These are phyloP conservation scores for Aspergillus phoenicis DNA, from an alignment of 2,329 filamentous ascomycete genomes.

Conservation along the genomic window DNA sequence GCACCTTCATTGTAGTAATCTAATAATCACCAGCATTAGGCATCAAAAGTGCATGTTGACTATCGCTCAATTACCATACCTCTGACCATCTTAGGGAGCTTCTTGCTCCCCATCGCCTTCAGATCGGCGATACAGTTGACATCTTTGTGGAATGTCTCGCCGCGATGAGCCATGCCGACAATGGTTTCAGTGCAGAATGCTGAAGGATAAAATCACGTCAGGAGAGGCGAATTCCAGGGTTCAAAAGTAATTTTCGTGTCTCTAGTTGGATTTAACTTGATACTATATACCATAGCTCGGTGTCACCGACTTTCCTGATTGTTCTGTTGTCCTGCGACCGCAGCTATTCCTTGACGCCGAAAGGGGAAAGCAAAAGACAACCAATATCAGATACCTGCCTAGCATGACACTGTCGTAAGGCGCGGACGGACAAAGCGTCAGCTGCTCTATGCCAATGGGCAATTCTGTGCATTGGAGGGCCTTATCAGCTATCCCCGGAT, in stretches of 20 bases:
- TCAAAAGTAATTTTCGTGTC: too few relatives aligned
- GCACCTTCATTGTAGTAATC: constrained; percentile 63
- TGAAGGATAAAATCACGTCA: too few relatives aligned
- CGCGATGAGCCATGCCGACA: constrained; percentile 35
- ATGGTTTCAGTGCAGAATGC: not conserved
- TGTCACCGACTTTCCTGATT: too few relatives aligned
- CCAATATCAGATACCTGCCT: too few relatives aligned
- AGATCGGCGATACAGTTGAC: constrained; percentile 43
- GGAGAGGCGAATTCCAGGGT: too few relatives aligned
- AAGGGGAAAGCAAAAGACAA: too few relatives aligned
- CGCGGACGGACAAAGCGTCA: too few relatives aligned
- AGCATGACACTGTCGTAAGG: too few relatives aligned
- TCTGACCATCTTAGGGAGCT: constrained; percentile 44
- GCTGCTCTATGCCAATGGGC: not conserved
- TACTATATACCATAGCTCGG: not conserved
- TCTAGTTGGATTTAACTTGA: too few relatives aligned
- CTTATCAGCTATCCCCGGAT: not conserved
- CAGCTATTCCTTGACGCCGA: too few relatives aligned
- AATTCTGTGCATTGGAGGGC: not conserved
- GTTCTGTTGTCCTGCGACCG: too few relatives aligned
- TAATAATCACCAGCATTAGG: constrained; percentile 13
- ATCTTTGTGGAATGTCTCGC: constrained; percentile 33
- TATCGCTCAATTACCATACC: constrained; percentile 23
- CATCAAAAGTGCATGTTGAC: not conserved
- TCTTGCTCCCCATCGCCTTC: constrained; percentile 42